A percentile compares a stretch with the other conserved stretches of the same genome.
Conservation (phyloP, 2,329 filamentous ascomycete species). For the Xylaria polymorpha region DNA sequence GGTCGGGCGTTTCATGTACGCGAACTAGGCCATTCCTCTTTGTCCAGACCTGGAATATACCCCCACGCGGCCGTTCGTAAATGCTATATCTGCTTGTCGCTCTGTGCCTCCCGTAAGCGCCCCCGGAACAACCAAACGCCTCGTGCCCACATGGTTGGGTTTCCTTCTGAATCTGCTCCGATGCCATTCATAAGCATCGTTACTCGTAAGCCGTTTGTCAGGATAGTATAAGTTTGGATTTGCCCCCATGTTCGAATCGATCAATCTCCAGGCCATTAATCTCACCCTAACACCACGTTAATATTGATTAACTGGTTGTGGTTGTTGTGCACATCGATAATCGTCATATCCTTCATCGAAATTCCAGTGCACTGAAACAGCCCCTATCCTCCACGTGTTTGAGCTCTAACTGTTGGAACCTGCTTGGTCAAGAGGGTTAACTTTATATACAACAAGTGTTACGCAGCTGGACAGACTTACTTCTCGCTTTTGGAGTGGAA, state of each 20-base stretch:
- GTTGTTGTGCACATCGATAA: slow-evolving; percentile 15
- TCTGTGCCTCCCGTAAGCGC: slow-evolving; percentile 30
- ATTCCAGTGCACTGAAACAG: slow-evolving; percentile 88
- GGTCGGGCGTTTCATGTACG: slow-evolving; percentile 40
- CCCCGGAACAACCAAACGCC: slow-evolving; percentile 33
- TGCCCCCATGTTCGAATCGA: slow-evolving; percentile 19
- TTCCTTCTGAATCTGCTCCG: slow-evolving; percentile 22
- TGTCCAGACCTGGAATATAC: slow-evolving; percentile 44
- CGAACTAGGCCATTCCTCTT: slow-evolving; percentile 40
- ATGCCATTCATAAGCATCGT: slow-evolving; percentile 14
- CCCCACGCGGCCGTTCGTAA: slow-evolving; percentile 43
- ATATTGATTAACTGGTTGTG: slow-evolving; percentile 26
- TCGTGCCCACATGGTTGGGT: slow-evolving; percentile 27
- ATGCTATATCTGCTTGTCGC: slow-evolving; percentile 36
- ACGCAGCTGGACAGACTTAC: slow-evolving; percentile 66
- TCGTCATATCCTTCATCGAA: slow-evolving; percentile 67
- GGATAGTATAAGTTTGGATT: slow-evolving; percentile 16
- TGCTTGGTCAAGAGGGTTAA: slow-evolving; percentile 52
- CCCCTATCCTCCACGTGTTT: slow-evolving; percentile 88
- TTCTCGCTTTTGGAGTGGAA: slow-evolving; percentile 98
- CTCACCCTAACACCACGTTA: slow-evolving; percentile 4
- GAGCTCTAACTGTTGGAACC: slow-evolving; percentile 92
- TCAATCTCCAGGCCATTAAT: slow-evolving; percentile 25
- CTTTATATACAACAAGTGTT: slow-evolving; percentile 17
- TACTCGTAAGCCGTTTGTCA: slow-evolving; percentile 24